Base-by-base conservation (phyloP, 148 eudicot species). In the Rhododendron henanense region DNA sequence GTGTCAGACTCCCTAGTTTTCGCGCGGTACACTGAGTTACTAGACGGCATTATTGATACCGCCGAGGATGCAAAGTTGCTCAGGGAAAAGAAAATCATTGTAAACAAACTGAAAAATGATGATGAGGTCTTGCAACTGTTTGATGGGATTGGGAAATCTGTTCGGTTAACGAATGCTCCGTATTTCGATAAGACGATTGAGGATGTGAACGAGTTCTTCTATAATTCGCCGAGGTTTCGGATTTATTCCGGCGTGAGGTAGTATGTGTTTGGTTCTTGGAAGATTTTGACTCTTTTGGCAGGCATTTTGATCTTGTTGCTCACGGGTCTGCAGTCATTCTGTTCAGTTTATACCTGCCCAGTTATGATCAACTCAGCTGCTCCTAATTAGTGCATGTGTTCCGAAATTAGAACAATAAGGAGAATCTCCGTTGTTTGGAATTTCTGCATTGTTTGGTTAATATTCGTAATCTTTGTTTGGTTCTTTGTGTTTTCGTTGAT, bases 31-130 rank as follows among this genome's bases (percentile, higher is more conserved):
- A 90, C 91, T 0, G 94, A 92, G 73, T 61, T 92, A 19, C 87
- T 92, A 91, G 87, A 88, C 11, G 93, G 93, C 31, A 89, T 90
- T 45, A 88, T 92, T 0, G 90, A 91, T 65, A 87, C 86, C 0
- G 5, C 44, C 0, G 78, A 86, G 84, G 94, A 92, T 78, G 92
- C 86, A 3, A 87, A 53, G 53, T 14, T 87, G 67, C 84, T 91
- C 2, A 87, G 92, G 71, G 87, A 91, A 6, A 85, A 79, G 25
- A 76, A 84, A 10, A 86, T 92, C 41, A 90, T 92, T 2, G 2
- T 18, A 2, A 85, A 83, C 74, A 65, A 69, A 11, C 18, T 91
- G 23, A 90, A 85, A n/a, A 87, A 82, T 0, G 93, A 89, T 50
- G 88, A 81, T 6, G 87, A 87, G 0, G 89, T 89, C 0, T 90